Conservation (phyloP, 2,329 filamentous ascomycete genomes). For the Xylariaceae sp. region DNA sequence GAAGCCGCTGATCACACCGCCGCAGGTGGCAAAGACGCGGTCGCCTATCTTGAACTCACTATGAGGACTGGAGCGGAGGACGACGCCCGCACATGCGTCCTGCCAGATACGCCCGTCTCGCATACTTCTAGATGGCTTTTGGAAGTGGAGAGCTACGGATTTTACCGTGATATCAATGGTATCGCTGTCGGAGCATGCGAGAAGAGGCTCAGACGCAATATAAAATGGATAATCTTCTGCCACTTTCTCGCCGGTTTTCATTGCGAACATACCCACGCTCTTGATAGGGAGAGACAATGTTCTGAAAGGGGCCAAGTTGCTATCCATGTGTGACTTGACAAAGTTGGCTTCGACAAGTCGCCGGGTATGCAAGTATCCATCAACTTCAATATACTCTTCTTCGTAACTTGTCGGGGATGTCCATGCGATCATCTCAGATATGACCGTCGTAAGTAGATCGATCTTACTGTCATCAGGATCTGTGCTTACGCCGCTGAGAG, state of each 20-base stretch:
- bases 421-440: constrained; percentile 2
- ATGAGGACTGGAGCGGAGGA: not conserved
- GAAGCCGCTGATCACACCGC: not conserved
- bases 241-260: not conserved
- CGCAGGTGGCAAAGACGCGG: constrained; percentile 1
- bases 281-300: not conserved
- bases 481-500: not conserved
- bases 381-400: constrained; percentile 14
- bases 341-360: constrained; percentile 10
- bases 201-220: not conserved
- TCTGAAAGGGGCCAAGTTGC: constrained; percentile 1
- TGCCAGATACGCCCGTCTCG: not conserved
- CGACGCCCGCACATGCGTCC: constrained; percentile 2
- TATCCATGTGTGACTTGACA: constrained; percentile 2
- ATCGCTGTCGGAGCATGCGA: not conserved
- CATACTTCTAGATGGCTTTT: not conserved
- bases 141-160: not conserved
- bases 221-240: not conserved
- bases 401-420: constrained; percentile 7
- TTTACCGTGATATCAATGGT: not conserved
- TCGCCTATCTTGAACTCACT: not conserved
- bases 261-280: constrained; percentile 1
- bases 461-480: not conserved
- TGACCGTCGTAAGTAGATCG: not conserved
- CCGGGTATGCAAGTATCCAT: constrained; percentile 7